Conservation (phyloP, 2,329 filamentous ascomycete genomes). For the Cladosporium sp. region DNA sequence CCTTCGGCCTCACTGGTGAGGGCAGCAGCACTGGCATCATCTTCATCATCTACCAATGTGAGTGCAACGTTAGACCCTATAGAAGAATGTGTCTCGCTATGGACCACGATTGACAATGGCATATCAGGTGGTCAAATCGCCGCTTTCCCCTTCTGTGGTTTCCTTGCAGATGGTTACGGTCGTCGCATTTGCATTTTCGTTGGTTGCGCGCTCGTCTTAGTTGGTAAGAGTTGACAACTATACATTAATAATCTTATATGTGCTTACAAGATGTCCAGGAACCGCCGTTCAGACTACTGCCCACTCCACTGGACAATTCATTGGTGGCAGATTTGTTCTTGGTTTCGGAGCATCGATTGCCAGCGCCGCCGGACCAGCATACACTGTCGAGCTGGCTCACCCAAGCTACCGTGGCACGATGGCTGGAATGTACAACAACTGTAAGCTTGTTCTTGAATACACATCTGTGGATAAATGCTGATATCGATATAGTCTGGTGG, state of each 20-base stretch:
- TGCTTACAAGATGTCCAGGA: conserved; percentile 1
- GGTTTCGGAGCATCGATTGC: conserved; percentile 53
- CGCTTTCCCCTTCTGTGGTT: conserved; percentile 48
- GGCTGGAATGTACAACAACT: conserved; percentile 57
- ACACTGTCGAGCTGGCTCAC: conserved; percentile 61
- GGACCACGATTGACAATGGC: background rate
- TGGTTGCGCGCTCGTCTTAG: conserved; percentile 54
- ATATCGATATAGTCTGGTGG: conserved; percentile 35
- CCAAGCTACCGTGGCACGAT: conserved; percentile 61
- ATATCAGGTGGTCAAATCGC: conserved; percentile 46
- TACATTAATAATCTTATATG: background rate
- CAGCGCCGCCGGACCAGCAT: conserved; percentile 61
- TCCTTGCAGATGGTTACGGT: conserved; percentile 46
- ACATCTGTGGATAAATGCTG: background rate
- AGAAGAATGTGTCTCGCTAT: background rate
- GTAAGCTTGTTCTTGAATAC: background rate
- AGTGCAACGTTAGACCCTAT: background rate
- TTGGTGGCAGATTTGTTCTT: conserved; percentile 47
- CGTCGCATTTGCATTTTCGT: conserved; percentile 58
- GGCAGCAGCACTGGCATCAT: conserved; percentile 54
- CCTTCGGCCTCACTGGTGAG: conserved; percentile 50
- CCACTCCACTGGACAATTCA: conserved; percentile 52
- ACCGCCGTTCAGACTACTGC: conserved; percentile 54
- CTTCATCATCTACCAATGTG: conserved; percentile 44
- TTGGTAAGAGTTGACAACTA: conserved; percentile 39